Base-by-base conservation (phyloP, 768 basidiomycete genomes). In the Leccinellum albellum region DNA sequence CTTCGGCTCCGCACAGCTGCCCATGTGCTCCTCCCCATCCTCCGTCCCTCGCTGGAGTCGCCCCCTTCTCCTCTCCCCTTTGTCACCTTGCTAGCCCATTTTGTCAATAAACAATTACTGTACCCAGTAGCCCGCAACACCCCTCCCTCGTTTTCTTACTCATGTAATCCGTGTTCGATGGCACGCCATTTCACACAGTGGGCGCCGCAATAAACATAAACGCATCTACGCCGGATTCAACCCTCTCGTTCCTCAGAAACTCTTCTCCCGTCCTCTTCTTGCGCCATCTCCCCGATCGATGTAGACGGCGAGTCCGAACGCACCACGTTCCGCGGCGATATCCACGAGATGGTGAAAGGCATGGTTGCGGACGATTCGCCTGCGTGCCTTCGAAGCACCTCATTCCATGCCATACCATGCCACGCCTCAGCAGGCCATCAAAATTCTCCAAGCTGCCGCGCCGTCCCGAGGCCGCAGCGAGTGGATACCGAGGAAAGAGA, bases 1-100 rank as follows among this genome's bases (percentile, higher is more conserved):
- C 24, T 46, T 55, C 54, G 54, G 54, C 33, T 49, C 54, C 54
- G 33, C 48, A 20, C 28, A 49, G 48, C 48, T 26, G 24, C 13
- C 2, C 42, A 42, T 42, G 42, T 42, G 42, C 42, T 12, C 42
- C 42, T 42, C 20, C 40, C 42, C 20, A 20, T 37, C 35, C 35
- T 17, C 35, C 35, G 35, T n/a, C 35, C 9, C 35, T 37, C 35
- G 7, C 35, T 37, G 35, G 46, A 47, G 46, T 47, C 46, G 46
- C 42, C 42, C 17, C 12, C 42, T 6, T 21, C 21, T 44, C 13
- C 42, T 44, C 17, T 26, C 15, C 4, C 8, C 4, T 47, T 47
- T 24, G 46, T 47, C 46, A 47, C 9, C 45, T 4, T 26, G 24
- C 15, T 47, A 9, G 15, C 24, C 3, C 24, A 26, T 47, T n/a